These are phyloP conservation scores for Cutaneotrichosporon daszewskae DNA, from an alignment of 1,284 basidiomycete genomes.

Conservation along the genomic window DNA sequence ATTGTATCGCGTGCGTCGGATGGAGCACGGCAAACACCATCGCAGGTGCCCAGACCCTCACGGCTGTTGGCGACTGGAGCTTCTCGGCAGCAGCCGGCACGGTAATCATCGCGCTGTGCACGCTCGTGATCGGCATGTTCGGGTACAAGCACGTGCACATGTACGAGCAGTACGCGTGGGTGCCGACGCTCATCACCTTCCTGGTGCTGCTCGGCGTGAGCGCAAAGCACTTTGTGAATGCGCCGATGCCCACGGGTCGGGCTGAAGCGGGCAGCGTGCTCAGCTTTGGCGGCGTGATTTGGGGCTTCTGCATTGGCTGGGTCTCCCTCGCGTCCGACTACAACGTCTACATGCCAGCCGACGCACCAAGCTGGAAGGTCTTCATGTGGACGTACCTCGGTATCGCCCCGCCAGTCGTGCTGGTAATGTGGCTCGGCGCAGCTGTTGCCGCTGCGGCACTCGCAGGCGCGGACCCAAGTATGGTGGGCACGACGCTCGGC, in stretches of 20 bases:
- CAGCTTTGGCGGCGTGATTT: constrained; percentile 39
- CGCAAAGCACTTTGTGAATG: constrained; percentile 31
- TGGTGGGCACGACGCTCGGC: constrained; percentile 7
- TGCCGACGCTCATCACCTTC: constrained; percentile 49
- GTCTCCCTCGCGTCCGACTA: constrained; percentile 43
- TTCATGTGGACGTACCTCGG: constrained; percentile 45
- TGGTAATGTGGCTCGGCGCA: constrained; percentile 43
- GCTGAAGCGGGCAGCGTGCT: constrained; percentile 40
- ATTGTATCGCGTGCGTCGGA: constrained; percentile 41
- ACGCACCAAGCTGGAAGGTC: constrained; percentile 38
- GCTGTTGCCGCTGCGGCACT: constrained; percentile 41
- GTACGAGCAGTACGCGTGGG: constrained; percentile 46
- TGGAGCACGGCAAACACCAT: constrained; percentile 47
- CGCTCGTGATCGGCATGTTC: constrained; percentile 47
- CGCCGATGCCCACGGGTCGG: constrained; percentile 30
- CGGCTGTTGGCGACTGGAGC: constrained; percentile 36
- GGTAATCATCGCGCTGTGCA: constrained; percentile 44
- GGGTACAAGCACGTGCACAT: constrained; percentile 50
- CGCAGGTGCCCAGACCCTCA: constrained; percentile 36
- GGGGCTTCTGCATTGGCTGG: constrained; percentile 42
- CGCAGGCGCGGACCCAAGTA: constrained; percentile 12
- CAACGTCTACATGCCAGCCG: constrained; percentile 47
- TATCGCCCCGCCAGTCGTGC: constrained; percentile 43
- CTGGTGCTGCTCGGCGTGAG: constrained; percentile 37
- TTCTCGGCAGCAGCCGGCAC: constrained; percentile 38